Conservation (phyloP, 805 yeast species). For the Saccharomycopsis javanensis region DNA sequence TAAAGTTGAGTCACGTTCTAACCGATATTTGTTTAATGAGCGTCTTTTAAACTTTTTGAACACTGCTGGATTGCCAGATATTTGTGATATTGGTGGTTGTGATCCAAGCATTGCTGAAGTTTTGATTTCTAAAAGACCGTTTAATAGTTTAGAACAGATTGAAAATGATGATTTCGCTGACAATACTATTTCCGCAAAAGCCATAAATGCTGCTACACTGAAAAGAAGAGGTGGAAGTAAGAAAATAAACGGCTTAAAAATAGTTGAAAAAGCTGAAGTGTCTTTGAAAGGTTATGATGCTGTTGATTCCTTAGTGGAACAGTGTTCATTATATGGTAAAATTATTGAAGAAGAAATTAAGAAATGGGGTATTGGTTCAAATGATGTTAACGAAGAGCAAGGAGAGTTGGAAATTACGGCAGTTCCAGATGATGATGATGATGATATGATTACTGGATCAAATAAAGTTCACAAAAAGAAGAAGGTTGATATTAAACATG, state of each 20-base stretch:
- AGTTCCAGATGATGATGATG: conserved; percentile 28
- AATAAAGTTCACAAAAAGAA: conserved; percentile 22
- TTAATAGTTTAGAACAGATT: conserved; percentile 44
- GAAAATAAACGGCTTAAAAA: conserved; percentile 60
- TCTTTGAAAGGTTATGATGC: conserved; percentile 86
- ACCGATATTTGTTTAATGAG: conserved; percentile 4
- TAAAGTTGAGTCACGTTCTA: conserved; percentile 20
- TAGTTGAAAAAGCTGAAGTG: conserved; percentile 58
- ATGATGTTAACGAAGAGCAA: conserved; percentile 33
- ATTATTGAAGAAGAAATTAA: conserved; percentile 61
- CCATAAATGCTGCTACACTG: conserved; percentile 20
- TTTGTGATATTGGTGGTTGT: conserved; percentile 72
- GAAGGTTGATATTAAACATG: conserved; percentile 22
- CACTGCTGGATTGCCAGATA: conserved; percentile 61
- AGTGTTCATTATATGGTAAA: conserved; percentile 71
- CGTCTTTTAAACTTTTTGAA: conserved; percentile 72
- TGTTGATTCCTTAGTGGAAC: conserved; percentile 80
- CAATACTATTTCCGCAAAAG: conserved; percentile 23
- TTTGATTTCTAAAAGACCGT: conserved; percentile 67
- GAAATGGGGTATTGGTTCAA: conserved; percentile 80
- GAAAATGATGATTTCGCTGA: conserved; percentile 43
- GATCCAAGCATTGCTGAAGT: conserved; percentile 54
- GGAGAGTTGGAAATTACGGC: conserved; percentile 65
- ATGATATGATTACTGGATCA: conserved; percentile 22
- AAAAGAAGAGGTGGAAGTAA: conserved; percentile 32